These are phyloP conservation scores for Saccharomyces cerevisiae DNA, from an alignment of 805 yeast species.

Conservation along the genomic window DNA sequence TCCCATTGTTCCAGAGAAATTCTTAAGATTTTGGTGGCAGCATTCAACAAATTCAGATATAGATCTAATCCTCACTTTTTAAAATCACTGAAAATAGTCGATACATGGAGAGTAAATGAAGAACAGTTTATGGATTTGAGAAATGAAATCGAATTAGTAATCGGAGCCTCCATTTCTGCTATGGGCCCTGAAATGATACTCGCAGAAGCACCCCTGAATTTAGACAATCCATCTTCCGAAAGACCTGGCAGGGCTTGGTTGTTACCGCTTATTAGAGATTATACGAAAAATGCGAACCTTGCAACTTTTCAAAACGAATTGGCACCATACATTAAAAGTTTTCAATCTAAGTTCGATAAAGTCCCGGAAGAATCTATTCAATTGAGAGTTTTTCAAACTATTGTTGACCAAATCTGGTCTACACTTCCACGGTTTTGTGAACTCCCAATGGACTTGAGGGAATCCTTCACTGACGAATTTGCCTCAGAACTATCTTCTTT, in stretches of 20 bases:
- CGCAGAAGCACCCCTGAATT: constrained; percentile 67
- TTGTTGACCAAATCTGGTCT: constrained; percentile 88
- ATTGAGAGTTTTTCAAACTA: constrained; percentile 70
- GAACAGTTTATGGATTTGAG: constrained; percentile 48
- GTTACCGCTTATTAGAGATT: constrained; percentile 82
- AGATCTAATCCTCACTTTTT: constrained; percentile 67
- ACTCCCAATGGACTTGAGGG: constrained; percentile 64
- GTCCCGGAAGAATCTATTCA: constrained; percentile 54
- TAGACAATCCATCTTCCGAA: constrained; percentile 43
- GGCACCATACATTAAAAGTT: constrained; percentile 55
- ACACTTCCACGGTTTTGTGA: constrained; percentile 83
- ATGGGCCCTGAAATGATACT: constrained; percentile 85
- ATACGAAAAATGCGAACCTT: constrained; percentile 63
- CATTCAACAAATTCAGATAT: constrained; percentile 54
- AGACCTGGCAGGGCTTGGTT: constrained; percentile 92
- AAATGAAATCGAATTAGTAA: constrained; percentile 69
- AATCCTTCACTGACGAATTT: constrained; percentile 62
- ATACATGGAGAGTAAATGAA: constrained; percentile 80
- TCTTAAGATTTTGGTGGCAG: constrained; percentile 55
- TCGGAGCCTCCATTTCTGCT: constrained; percentile 68
- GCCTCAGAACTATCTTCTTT: constrained; percentile 69
- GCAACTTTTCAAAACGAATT: constrained; percentile 54
- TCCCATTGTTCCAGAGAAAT: constrained; percentile 70
- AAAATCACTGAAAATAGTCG: constrained; percentile 60
- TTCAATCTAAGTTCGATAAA: constrained; percentile 39